A percentile compares a stretch with the other conserved stretches of the same genome.
These are phyloP conservation scores for Diplodia corticola DNA, from an alignment of 2,329 filamentous ascomycete genomes.

Conservation along the genomic window DNA sequence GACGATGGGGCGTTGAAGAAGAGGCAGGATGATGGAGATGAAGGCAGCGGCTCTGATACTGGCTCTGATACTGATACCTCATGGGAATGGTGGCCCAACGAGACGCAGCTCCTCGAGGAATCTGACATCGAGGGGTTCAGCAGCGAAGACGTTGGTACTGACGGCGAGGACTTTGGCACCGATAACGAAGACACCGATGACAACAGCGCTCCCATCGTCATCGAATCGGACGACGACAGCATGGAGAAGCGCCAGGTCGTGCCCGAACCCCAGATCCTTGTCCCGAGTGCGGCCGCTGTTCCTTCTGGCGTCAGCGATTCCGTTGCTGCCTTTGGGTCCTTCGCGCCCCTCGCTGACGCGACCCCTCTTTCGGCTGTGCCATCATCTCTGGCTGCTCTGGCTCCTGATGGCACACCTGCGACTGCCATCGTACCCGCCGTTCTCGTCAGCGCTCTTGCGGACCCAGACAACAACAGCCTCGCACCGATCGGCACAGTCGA, in stretches of 20 bases:
- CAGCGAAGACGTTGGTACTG: no score
- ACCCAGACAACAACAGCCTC: background rate
- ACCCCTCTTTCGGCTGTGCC: conserved; percentile 9
- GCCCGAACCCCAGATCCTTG: background rate
- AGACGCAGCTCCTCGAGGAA: no score
- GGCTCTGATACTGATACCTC: background rate
- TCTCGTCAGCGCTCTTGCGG: background rate
- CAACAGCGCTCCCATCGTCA: no score
- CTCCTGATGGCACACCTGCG: background rate
- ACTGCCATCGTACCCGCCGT: background rate
- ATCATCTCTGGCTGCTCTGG: conserved; percentile 6
- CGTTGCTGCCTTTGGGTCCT: background rate
- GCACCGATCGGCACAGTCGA: background rate
- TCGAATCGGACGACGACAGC: background rate
- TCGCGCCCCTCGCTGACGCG: background rate
- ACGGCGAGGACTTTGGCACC: no score
- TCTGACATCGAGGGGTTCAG: background rate
- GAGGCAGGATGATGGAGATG: background rate
- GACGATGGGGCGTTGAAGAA: background rate
- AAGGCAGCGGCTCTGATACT: background rate
- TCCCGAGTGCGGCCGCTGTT: background rate
- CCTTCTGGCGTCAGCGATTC: background rate
- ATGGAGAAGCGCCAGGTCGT: background rate
- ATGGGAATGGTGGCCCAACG: no score
- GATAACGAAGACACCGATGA: no score